Conservation (phyloP, 345 rosid genomes). For the Aegle marmelos region DNA sequence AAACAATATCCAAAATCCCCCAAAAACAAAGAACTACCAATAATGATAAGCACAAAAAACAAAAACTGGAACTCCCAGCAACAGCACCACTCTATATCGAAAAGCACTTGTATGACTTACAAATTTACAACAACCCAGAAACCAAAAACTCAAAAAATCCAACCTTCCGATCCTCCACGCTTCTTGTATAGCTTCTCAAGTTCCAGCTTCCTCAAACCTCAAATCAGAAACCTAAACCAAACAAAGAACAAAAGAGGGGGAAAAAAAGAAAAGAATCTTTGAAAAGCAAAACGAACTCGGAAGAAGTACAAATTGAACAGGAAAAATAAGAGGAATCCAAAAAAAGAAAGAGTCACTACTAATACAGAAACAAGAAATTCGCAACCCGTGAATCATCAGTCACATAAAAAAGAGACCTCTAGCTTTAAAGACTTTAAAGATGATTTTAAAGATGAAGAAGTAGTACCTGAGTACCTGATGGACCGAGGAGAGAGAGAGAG, state of each 20-base stretch:
- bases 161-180: not conserved
- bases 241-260: not conserved
- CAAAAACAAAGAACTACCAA: not conserved
- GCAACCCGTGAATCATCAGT: not conserved
- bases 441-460: not conserved
- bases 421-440: not conserved
- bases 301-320: not conserved
- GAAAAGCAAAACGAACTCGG: not conserved
- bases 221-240: constrained; percentile 13
- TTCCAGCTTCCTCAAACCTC: not conserved
- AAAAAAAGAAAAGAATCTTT: not conserved
- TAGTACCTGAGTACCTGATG: constrained; percentile 24
- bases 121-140: not conserved
- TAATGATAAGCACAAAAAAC: not conserved
- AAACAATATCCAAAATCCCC: not conserved
- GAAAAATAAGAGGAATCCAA: not conserved
- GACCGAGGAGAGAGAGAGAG: not conserved
- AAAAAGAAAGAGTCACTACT: not conserved
- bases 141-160: not conserved
- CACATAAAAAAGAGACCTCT: too few relatives aligned
- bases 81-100: not conserved
- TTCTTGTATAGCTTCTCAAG: constrained; percentile 2
- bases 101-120: not conserved
- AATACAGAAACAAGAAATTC: not conserved
- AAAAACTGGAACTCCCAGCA: not conserved